A percentile compares a stretch with the other conserved stretches of the same genome.
phyloP scores from a whole-genome alignment of 148 eudicot genomes.

The Heliamphora exappendiculata region DNA sequence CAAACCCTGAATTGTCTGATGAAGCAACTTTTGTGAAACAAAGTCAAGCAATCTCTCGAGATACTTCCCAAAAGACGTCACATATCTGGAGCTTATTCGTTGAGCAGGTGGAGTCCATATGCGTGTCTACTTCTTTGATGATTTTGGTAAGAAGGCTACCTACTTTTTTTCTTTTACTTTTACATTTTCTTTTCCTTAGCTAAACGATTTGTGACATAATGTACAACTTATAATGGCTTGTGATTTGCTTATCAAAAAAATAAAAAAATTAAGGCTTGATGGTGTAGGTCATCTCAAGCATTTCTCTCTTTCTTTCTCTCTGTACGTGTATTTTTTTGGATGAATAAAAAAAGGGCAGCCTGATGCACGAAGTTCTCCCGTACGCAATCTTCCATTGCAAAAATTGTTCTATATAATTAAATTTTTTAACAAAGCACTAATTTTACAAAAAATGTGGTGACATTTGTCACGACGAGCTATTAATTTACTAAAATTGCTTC shows the following conservation, averaged over 20 bases:
- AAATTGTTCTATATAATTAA: too few species aligned
- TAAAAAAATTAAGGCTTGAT: too few species aligned
- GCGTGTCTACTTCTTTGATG: slow-evolving; percentile 63
- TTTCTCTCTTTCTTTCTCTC: not conserved
- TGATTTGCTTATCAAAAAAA: too few species aligned
- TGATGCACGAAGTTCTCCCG: too few species aligned
- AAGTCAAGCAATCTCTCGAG: slow-evolving; percentile 15
- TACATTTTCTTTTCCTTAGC: not conserved
- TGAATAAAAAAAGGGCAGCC: too few species aligned
- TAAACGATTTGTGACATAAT: not conserved
- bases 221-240: not conserved
- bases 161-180: slow-evolving; percentile 1
- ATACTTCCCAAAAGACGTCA: slow-evolving; percentile 38
- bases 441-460: too few species aligned
- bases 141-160: slow-evolving; percentile 56
- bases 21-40: slow-evolving; percentile 8
- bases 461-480: too few species aligned
- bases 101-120: slow-evolving; percentile 72
- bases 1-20: slow-evolving; percentile 20
- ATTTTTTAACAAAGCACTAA: too few species aligned
- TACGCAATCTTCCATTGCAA: too few species aligned
- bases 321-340: not conserved
- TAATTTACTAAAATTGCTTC: too few species aligned
- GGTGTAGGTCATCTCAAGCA: not conserved
- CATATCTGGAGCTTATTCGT: slow-evolving; percentile 67